These are phyloP conservation scores for Kodamaea jinghongensis DNA, from an alignment of 805 yeast species.

Conservation along the genomic window DNA sequence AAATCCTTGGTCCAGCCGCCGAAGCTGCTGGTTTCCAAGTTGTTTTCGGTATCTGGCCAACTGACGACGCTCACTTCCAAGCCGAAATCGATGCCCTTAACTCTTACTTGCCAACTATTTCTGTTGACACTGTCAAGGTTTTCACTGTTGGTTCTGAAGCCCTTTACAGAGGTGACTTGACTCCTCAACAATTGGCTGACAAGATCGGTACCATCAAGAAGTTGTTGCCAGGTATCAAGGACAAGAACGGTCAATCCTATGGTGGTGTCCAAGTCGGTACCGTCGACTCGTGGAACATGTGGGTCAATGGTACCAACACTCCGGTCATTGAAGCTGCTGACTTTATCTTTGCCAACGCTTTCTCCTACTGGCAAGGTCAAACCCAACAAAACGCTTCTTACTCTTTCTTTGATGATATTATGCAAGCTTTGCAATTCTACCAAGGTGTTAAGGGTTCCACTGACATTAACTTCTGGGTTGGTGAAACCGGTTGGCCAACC, in stretches of 20 bases:
- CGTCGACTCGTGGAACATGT: conserved; percentile 93
- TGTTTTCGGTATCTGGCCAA: conserved; percentile 93
- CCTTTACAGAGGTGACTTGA: conserved; percentile 82
- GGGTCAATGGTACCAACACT: conserved; percentile 72
- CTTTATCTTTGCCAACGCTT: conserved; percentile 88
- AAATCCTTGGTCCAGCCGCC: conserved; percentile 82
- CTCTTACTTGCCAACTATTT: conserved; percentile 67
- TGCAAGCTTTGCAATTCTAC: conserved; percentile 91
- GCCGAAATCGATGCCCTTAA: conserved; percentile 73
- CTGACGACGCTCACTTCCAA: conserved; percentile 70
- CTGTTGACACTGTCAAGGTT: conserved; percentile 65
- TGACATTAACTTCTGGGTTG: conserved; percentile 89
- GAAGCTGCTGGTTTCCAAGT: conserved; percentile 72
- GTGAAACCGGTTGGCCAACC: conserved; percentile 98
- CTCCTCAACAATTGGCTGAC: conserved; percentile 70
- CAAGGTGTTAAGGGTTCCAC: conserved; percentile 85
- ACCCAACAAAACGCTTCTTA: conserved; percentile 75
- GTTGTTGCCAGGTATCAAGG: conserved; percentile 59
- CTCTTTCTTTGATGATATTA: conserved; percentile 94
- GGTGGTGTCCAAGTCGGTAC: conserved; percentile 76
- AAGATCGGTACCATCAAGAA: conserved; percentile 62
- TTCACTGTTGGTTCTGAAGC: conserved; percentile 95
- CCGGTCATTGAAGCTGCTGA: conserved; percentile 81
- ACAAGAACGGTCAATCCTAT: conserved; percentile 79
- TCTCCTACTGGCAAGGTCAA: conserved; percentile 99